Conservation (phyloP, 1,139 yeast genomes). For the Nadsonia commutata region DNA sequence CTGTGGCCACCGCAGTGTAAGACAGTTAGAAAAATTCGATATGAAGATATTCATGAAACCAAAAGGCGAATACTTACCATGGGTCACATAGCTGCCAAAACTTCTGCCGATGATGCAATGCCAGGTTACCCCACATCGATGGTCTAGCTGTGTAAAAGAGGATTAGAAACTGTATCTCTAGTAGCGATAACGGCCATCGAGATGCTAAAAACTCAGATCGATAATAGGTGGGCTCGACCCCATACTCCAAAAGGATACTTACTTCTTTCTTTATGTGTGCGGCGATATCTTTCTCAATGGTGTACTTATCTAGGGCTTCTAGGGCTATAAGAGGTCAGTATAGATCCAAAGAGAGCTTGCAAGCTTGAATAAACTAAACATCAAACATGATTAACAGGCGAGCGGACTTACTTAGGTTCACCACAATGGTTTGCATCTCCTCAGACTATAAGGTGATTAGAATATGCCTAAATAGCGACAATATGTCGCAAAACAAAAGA, state of each 20-base stretch:
- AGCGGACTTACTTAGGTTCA: neutral
- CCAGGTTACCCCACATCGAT: constrained; percentile 72
- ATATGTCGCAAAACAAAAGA: too few species aligned
- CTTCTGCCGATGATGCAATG: constrained; percentile 89
- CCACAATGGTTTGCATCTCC: neutral
- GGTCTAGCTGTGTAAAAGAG: constrained; percentile 37
- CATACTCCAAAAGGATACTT: too few species aligned
- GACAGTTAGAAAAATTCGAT: neutral
- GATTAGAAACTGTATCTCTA: too few species aligned
- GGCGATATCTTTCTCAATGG: constrained; percentile 57
- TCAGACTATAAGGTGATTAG: neutral
- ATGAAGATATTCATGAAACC: neutral
- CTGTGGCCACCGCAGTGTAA: constrained; percentile 8
- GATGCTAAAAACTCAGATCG: too few species aligned
- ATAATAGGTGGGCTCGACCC: too few species aligned
- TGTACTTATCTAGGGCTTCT: constrained; percentile 42
- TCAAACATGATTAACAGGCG: too few species aligned
- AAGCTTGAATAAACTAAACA: too few species aligned
- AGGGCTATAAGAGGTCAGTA: constrained; percentile 45
- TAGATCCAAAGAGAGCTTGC: too few species aligned
- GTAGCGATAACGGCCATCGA: too few species aligned
- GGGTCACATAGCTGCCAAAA: constrained; percentile 90
- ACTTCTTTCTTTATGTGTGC: constrained; percentile 62
- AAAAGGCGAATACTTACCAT: constrained; percentile 17
- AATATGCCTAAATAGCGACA: too few species aligned